These are phyloP conservation scores for Mycena rebaudengoi DNA, from an alignment of 768 basidiomycete species.

Conservation along the genomic window DNA sequence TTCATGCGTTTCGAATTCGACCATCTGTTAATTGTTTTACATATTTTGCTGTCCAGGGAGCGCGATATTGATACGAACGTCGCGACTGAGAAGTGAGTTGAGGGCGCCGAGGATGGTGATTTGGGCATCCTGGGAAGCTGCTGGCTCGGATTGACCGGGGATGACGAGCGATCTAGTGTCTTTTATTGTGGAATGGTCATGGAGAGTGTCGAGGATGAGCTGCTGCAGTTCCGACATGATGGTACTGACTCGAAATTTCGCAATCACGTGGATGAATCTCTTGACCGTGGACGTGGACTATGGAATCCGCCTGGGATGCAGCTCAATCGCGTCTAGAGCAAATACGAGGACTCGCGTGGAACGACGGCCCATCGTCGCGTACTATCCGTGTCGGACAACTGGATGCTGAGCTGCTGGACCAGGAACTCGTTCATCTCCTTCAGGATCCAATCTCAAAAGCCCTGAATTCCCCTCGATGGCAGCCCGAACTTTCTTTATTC, in stretches of 20 bases:
- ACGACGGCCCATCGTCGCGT: conserved; percentile 45
- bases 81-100: conserved; percentile 88
- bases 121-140: conserved; percentile 79
- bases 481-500: conserved; percentile 77
- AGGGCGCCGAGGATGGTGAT: conserved; percentile 87
- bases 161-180: conserved; percentile 77
- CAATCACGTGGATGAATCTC: conserved; percentile 33
- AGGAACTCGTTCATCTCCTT: conserved; percentile 83
- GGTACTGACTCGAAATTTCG: conserved; percentile 14
- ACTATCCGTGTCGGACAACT: conserved; percentile 87
- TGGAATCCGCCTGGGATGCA: conserved; percentile 69
- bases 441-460: conserved; percentile 84
- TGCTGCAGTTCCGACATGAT: conserved; percentile 87
- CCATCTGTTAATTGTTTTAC: conserved; percentile 68
- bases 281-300: conserved; percentile 1
- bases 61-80: conserved; percentile 57
- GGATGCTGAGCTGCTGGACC: conserved; percentile 90
- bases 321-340: conserved; percentile 63
- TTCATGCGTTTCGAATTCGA: conserved; percentile 82
- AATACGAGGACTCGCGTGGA: conserved; percentile 51
- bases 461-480: conserved; percentile 64
- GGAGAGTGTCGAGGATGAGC: conserved; percentile 77
- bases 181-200: conserved; percentile 59
- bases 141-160: conserved; percentile 66
- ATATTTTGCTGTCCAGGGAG: conserved; percentile 13